These are phyloP conservation scores for Pseudomassariella vexata DNA, from an alignment of 2,329 filamentous ascomycete species.

Conservation along the genomic window DNA sequence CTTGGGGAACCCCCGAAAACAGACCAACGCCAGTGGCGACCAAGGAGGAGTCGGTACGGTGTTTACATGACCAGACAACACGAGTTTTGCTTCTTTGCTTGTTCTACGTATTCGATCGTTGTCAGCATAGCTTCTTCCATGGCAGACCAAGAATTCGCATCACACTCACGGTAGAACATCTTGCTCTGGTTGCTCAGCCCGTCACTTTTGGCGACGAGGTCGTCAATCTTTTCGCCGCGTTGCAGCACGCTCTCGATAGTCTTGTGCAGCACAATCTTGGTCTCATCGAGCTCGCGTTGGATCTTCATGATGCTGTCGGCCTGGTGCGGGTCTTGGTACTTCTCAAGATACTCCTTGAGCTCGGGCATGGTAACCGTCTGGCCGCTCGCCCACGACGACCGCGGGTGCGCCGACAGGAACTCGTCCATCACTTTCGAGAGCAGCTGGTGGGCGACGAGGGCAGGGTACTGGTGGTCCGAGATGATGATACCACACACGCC, in stretches of 20 bases:
- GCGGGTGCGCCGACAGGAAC: slow-evolving; percentile 72
- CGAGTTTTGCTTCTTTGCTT: slow-evolving; percentile 77
- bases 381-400: slow-evolving; percentile 57
- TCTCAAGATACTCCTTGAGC: slow-evolving; percentile 67
- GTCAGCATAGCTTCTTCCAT: slow-evolving; percentile 8
- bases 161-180: slow-evolving; percentile 81
- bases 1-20: slow-evolving; percentile 2
- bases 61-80: slow-evolving; percentile 66
- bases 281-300: slow-evolving; percentile 94
- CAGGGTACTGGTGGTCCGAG: slow-evolving; percentile 68
- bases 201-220: slow-evolving; percentile 88
- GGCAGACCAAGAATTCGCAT: not conserved
- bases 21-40: slow-evolving; percentile 6
- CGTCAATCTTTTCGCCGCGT: slow-evolving; percentile 94
- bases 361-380: slow-evolving; percentile 59
- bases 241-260: slow-evolving; percentile 86
- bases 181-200: slow-evolving; percentile 87
- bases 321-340: slow-evolving; percentile 81
- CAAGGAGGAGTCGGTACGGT: too few relatives aligned
- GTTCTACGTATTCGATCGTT: slow-evolving; percentile 29
- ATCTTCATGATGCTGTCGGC: slow-evolving; percentile 94
- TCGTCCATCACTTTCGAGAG: slow-evolving; percentile 84
- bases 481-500: slow-evolving; percentile 74
- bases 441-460: slow-evolving; percentile 77
- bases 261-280: slow-evolving; percentile 95